Percentiles rank a stretch among this genome's conserved stretches.
phyloP scores from a whole-genome alignment of 1,284 basidiomycete genomes.

The Tilletia caries region DNA sequence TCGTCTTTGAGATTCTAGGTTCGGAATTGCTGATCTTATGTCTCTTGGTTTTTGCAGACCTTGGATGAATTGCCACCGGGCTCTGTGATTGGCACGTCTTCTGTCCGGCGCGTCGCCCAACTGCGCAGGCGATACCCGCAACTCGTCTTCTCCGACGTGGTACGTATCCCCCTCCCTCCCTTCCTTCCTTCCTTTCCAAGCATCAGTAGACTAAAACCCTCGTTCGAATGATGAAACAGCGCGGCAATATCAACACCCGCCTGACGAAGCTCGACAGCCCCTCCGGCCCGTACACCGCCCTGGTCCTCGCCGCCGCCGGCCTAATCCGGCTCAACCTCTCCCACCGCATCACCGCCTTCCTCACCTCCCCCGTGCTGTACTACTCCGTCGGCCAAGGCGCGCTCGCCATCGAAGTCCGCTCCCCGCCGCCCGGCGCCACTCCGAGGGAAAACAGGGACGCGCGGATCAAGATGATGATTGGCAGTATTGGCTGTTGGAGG shows the following conservation, averaged over 20 bases:
- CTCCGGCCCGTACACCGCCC: slow-evolving; percentile 76
- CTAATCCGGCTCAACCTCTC: slow-evolving; percentile 74
- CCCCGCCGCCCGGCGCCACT: slow-evolving; percentile 42
- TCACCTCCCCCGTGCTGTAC: slow-evolving; percentile 69
- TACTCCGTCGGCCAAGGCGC: slow-evolving; percentile 95
- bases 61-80: slow-evolving; percentile 83
- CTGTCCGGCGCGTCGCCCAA: slow-evolving; percentile 87
- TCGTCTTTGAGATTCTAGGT: not conserved
- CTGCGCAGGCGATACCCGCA: slow-evolving; percentile 74
- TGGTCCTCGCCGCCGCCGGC: slow-evolving; percentile 91
- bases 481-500: slow-evolving; percentile 48
- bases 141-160: slow-evolving; percentile 82
- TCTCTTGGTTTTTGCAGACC: slow-evolving; percentile 54
- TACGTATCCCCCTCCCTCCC: slow-evolving; percentile 58
- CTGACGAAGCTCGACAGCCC: slow-evolving; percentile 84
- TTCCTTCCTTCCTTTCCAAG: not conserved
- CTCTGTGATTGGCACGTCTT: slow-evolving; percentile 88
- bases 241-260: slow-evolving; percentile 64
- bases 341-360: slow-evolving; percentile 72
- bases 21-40: not conserved
- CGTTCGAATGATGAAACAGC: slow-evolving; percentile 22
- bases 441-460: slow-evolving; percentile 43
- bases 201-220: slow-evolving; percentile 16
- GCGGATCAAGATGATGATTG: slow-evolving; percentile 37
- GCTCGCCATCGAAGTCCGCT: slow-evolving; percentile 79